Conservation (phyloP, 495 filamentous ascomycete species). For the Usnea hakonensis region DNA sequence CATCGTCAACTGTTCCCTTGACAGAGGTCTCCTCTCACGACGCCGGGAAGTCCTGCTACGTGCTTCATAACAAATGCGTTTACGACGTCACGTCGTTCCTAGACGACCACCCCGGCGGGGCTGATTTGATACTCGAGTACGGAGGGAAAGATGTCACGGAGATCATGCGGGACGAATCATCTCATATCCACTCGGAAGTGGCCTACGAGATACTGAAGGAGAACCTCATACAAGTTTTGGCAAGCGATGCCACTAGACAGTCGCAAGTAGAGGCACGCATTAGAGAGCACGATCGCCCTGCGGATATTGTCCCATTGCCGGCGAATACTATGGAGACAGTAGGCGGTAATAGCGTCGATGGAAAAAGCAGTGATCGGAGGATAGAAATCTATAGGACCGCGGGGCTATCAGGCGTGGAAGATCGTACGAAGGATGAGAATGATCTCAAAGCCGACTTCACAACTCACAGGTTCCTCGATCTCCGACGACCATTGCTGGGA, state of each 20-base stretch:
- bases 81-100: slow-evolving; percentile 92
- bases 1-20: slow-evolving; percentile 65
- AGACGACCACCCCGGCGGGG: slow-evolving; percentile 80
- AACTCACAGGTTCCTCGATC: slow-evolving; percentile 85
- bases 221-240: slow-evolving; percentile 70
- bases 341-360: slow-evolving; percentile 33
- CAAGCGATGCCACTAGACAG: slow-evolving; percentile 37
- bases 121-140: slow-evolving; percentile 80
- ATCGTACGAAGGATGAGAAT: slow-evolving; percentile 78
- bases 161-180: slow-evolving; percentile 75
- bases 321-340: no score
- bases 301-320: slow-evolving; percentile 40
- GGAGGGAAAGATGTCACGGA: slow-evolving; percentile 77
- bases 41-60: slow-evolving; percentile 78
- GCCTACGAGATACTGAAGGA: slow-evolving; percentile 91
- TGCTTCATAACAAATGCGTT: slow-evolving; percentile 79
- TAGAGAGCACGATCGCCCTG: slow-evolving; percentile 37
- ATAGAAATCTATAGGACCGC: slow-evolving; percentile 57
- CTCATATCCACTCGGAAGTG: slow-evolving; percentile 79
- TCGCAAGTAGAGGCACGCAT: slow-evolving; percentile 38
- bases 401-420: slow-evolving; percentile 77
- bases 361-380: slow-evolving; percentile 26
- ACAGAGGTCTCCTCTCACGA: slow-evolving; percentile 77
- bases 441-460: slow-evolving; percentile 67
- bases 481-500: slow-evolving; percentile 72